Percentiles rank a stretch among this genome's conserved stretches.
These are phyloP conservation scores for Globisporangium yorkense DNA, from an alignment of 352 stramenopile genomes.

Conservation along the genomic window DNA sequence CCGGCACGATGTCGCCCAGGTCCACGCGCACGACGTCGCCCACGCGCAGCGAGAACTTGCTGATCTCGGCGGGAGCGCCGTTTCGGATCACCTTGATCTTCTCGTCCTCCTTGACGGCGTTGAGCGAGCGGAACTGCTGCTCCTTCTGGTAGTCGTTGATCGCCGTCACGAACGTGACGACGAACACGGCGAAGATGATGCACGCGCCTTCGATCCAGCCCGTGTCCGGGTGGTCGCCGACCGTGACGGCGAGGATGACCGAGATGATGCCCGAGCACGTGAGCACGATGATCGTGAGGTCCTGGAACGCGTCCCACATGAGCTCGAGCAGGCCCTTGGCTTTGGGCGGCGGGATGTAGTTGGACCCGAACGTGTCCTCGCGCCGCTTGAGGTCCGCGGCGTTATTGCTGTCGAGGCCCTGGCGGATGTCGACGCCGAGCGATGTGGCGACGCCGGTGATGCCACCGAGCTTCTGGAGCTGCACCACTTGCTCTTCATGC, in stretches of 20 bases:
- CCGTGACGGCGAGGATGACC: slow-evolving; percentile 37
- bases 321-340: slow-evolving; percentile 59
- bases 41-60: slow-evolving; percentile 79
- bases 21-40: slow-evolving; percentile 85
- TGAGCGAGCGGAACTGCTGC: slow-evolving; percentile 83
- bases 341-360: slow-evolving; percentile 48
- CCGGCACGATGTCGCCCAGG: slow-evolving; percentile 86
- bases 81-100: slow-evolving; percentile 84
- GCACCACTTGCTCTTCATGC: slow-evolving; percentile 47
- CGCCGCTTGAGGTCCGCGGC: slow-evolving; percentile 24
- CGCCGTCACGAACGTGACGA: slow-evolving; percentile 88
- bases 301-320: slow-evolving; percentile 88
- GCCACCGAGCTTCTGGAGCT: slow-evolving; percentile 45
- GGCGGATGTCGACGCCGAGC: slow-evolving; percentile 35
- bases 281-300: slow-evolving; percentile 68
- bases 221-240: slow-evolving; percentile 51
- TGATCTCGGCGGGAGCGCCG: slow-evolving; percentile 47
- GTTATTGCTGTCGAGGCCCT: slow-evolving; percentile 50
- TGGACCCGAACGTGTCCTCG: slow-evolving; percentile 43
- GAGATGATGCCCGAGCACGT: slow-evolving; percentile 49
- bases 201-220: slow-evolving; percentile 89
- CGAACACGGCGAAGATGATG: slow-evolving; percentile 89
- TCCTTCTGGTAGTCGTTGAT: slow-evolving; percentile 93
- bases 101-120: slow-evolving; percentile 79
- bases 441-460: slow-evolving; percentile 47